These are phyloP conservation scores for Lecanoromycetidae sp. DNA, from an alignment of 2,329 filamentous ascomycete genomes.

Conservation along the genomic window DNA sequence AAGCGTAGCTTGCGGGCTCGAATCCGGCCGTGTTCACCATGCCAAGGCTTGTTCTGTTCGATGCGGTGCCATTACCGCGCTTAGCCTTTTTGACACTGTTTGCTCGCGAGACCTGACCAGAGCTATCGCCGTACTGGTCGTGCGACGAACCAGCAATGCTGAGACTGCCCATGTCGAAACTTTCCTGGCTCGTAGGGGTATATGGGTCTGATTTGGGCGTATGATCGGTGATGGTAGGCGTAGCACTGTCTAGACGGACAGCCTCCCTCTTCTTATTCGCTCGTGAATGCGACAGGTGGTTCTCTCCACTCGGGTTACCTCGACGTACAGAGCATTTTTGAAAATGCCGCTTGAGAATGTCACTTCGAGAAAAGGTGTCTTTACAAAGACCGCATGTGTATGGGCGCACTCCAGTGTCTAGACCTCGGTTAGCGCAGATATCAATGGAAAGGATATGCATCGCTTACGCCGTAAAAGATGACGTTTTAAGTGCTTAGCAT, in stretches of 20 bases:
- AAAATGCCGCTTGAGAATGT: constrained; percentile 97
- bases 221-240: constrained; percentile 5
- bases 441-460: constrained; percentile 11
- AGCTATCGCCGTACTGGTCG: constrained; percentile 2
- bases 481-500: constrained; percentile 93
- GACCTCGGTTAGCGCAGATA: constrained; percentile 25
- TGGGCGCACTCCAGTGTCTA: constrained; percentile 92
- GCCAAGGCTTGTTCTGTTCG: constrained; percentile 9
- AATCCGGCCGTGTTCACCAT: constrained; percentile 7
- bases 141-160: background rate
- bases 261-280: constrained; percentile 14
- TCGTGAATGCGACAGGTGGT: constrained; percentile 78
- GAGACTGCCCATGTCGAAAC: background rate
- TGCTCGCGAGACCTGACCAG: constrained; percentile 13
- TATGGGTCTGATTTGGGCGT: constrained; percentile 1
- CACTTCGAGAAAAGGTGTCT: constrained; percentile 94
- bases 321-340: constrained; percentile 96
- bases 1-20: constrained; percentile 7
- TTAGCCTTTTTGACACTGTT: constrained; percentile 14
- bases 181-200: constrained; percentile 5
- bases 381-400: constrained; percentile 98
- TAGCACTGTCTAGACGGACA: background rate
- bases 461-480: constrained; percentile 90
- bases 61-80: constrained; percentile 2
- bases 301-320: constrained; percentile 89